Percentiles rank a stretch among this genome's conserved stretches.
Evolutionary conservation across 345 rosid species (phyloP).

Genomic region (Dipteronia dyeriana): DNA sequence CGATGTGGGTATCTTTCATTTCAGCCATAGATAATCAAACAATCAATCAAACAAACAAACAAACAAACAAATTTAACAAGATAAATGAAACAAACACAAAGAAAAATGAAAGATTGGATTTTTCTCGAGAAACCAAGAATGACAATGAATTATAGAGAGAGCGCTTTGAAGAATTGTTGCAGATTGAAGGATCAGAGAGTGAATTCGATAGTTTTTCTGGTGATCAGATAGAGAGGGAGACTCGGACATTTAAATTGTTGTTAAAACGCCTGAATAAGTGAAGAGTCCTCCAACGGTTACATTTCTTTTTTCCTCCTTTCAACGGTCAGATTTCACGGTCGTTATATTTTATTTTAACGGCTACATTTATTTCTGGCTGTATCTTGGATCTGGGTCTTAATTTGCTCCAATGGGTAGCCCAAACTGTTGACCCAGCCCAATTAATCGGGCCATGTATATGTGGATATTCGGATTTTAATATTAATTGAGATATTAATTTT

Average conservation of each 20-base stretch:
- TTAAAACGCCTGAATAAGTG: conserved; percentile 7
- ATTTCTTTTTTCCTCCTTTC: conserved; percentile 21
- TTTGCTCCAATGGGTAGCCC: not conserved
- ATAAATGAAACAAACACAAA: not conserved
- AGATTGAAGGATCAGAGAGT: conserved; percentile 7
- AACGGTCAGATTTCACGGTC: conserved; percentile 57
- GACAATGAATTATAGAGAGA: conserved; percentile 20
- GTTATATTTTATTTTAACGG: conserved; percentile 23
- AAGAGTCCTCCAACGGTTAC: conserved; percentile 29
- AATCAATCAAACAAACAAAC: not conserved
- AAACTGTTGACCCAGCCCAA: not conserved
- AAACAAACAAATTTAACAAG: not conserved
- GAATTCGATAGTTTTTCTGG: not conserved
- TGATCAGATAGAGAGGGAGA: conserved; percentile 3
- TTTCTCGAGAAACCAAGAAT: not conserved
- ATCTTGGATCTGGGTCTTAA: not conserved
- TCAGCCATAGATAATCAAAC: conserved; percentile 44
- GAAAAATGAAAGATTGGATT: not conserved
- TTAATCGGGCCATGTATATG: not conserved
- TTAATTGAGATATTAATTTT: no score
- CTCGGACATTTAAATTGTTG: conserved; percentile 45
- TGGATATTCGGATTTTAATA: no score
- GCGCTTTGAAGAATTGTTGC: conserved; percentile 9
- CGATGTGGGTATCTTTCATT: conserved; percentile 66
- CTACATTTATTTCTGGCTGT: not conserved